These are phyloP conservation scores for Perkinsela sp. DNA, from an alignment of 208 protist species.

Conservation along the genomic window DNA sequence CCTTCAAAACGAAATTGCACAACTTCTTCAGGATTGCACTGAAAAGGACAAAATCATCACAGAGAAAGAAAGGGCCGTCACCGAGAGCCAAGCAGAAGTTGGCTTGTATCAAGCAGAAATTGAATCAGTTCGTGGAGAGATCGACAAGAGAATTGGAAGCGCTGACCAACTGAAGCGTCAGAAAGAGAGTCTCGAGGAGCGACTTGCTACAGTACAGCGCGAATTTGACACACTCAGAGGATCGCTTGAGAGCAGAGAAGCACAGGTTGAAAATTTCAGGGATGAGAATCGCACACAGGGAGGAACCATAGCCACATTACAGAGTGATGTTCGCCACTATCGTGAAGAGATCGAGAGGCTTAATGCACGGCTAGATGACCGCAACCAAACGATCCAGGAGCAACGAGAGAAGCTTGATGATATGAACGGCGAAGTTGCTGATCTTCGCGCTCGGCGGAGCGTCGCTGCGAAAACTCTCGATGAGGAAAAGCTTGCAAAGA, in stretches of 20 bases:
- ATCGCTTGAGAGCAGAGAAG: not conserved
- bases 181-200: not conserved
- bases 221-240: not conserved
- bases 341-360: not conserved
- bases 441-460: not conserved
- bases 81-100: not conserved
- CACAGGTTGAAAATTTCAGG: not conserved
- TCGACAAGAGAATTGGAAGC: too few relatives aligned
- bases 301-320: not conserved
- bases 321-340: not conserved
- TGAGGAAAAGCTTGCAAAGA: not conserved
- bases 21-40: not conserved
- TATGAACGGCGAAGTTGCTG: not conserved
- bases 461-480: not conserved
- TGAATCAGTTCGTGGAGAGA: not conserved
- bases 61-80: not conserved
- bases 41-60: not conserved
- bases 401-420: not conserved
- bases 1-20: not conserved
- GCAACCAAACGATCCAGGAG: not conserved
- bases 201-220: not conserved
- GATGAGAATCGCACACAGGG: not conserved
- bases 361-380: not conserved
- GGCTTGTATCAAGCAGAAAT: not conserved
- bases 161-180: not conserved